A percentile compares a stretch with the other conserved stretches of the same genome.
These are phyloP conservation scores for Phylloporus arenicola DNA, from an alignment of 768 basidiomycete species.

Conservation along the genomic window DNA sequence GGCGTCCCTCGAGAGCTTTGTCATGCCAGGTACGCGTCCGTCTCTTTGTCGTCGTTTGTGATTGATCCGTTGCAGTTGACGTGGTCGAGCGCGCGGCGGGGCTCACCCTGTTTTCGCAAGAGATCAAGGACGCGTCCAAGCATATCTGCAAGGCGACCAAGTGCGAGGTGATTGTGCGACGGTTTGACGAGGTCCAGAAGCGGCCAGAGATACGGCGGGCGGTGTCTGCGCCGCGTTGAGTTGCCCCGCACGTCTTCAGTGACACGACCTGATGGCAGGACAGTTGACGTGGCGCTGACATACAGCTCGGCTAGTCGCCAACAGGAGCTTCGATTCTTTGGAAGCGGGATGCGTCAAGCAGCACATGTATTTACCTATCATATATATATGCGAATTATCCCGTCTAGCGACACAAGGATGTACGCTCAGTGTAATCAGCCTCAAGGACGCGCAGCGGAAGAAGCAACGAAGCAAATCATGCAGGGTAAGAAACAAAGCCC, in stretches of 20 bases:
- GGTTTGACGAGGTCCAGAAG: constrained; percentile 89
- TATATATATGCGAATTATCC: constrained; percentile 15
- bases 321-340: background rate
- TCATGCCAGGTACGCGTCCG: constrained; percentile 59
- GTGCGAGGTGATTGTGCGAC: constrained; percentile 82
- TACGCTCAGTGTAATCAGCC: background rate
- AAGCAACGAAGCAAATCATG: constrained; percentile 5
- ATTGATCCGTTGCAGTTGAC: constrained; percentile 54
- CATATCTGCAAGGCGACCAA: constrained; percentile 86
- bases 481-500: too few species aligned
- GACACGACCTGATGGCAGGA: background rate
- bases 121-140: constrained; percentile 66
- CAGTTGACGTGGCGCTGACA: background rate
- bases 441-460: background rate
- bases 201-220: constrained; percentile 48
- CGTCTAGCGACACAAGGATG: background rate
- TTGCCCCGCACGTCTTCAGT: background rate
- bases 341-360: constrained; percentile 21
- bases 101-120: constrained; percentile 79
- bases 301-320: background rate
- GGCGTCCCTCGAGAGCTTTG: constrained; percentile 71
- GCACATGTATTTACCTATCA: constrained; percentile 20
- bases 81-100: constrained; percentile 89
- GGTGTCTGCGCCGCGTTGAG: constrained; percentile 39
- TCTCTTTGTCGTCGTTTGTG: background rate